Evolutionary conservation across 305 asterid species (phyloP), one percentile per base, ranked within the genome.

Genomic region (Fraxinus velutina): DNA sequence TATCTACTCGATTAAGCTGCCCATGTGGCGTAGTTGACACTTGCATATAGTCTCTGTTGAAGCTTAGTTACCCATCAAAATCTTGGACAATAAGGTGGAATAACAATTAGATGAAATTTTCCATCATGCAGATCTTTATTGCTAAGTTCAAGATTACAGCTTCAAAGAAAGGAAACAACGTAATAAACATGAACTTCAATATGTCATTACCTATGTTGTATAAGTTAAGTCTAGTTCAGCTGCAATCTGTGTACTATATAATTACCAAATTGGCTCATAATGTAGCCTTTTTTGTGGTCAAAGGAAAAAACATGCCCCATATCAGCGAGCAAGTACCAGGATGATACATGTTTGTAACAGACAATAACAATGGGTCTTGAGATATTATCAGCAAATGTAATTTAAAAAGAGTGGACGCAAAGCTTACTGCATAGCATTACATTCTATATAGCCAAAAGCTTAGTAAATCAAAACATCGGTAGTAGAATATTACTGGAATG

Each of bases 391-490:
- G 44, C n/a, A 77, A 50, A 55, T 73, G 73, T 39, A 5, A 71
- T 52, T 79, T 27, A 64, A 29, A 64, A 29, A 29, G 71, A 13
- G 75, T 75, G 78, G 55, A 12, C 64, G 57, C 24, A 57, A 21
- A 64, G 30, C 76, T 47, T 47, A 79, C 19, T 27, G 7, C 50
- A 71, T 66, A 9, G 15, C 12, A n/a, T 60, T 12, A 60, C 75
- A 3, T 55, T 73, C 76, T 44, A 73, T 24, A 39, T 76, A 2
- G 47, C 29, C 7, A 66, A 39, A 27, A 44, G 68, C 70, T 73
- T 78, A 50, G 74, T 80, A 81, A 47, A 79, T 73, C 60, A 74
- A 24, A 78, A 68, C 32, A 74, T 39, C 22, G 29, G 12, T 5
- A 21, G 21, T 44, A 10, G 21, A 52, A 62, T 68, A 73, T 21